Base-by-base conservation (phyloP, 148 eudicot species). In the Tetragonia tetragonoides region DNA sequence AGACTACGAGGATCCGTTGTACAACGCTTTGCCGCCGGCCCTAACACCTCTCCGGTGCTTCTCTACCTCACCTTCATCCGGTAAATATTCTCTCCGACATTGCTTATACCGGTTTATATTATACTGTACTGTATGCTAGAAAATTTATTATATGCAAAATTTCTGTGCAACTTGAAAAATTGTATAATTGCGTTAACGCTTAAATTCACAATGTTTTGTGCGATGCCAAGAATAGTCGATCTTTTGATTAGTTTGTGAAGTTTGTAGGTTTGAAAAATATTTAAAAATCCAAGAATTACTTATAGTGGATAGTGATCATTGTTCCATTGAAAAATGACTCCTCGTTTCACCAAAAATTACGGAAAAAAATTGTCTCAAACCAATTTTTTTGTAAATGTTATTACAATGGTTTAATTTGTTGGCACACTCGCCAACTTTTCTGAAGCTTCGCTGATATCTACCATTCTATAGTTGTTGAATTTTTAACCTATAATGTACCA, bases 51-150 rank as follows among this genome's bases (percentile, higher is more conserved):
- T 38, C 64, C 84, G 84, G 3, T 3, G 69, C 8, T 78, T 61
- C 49, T 78, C 78, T 3, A 68, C 75, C 64, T 60, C 78, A 10
- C 53, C n/a, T n/a, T n/a, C 38, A 24, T 78, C 61, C 51, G 84
- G 84, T 82, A 61, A 46, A 47, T 14, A 34, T 6, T 40, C 56
- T 37, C 65, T 69, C 20, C 2, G 16, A 54, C 24, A 38, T 17
- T 24, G 8, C 61, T 18, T 38, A 3, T 12, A n/a, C 38, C n/a
- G 53, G 7, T 14, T 66, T 39, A 51, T 10, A 14, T 38, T 9
- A n/a, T n/a, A n/a, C n/a, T n/a, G n/a, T n/a, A n/a, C n/a, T n/a
- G n/a, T 18, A 3, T 42, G 38, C 6, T 40, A 38, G n/a, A 11
- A 23, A 53, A 16, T 51, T 53, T 42, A 23, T 51, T 42, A 15